These are phyloP conservation scores for Kwoniella heveanensis DNA, from an alignment of 768 basidiomycete species.

Conservation along the genomic window DNA sequence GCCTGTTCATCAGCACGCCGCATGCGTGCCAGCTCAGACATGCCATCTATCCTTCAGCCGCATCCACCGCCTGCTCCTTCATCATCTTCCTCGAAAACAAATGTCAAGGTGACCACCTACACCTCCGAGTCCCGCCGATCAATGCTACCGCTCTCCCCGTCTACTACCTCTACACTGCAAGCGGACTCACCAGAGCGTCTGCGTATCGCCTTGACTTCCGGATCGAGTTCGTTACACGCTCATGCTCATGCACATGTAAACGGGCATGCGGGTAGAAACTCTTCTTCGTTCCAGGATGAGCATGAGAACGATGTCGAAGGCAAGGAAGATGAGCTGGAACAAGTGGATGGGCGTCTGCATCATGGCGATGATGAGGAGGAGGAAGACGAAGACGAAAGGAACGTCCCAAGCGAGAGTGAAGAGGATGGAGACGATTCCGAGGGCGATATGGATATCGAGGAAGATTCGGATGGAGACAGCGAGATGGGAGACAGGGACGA, in stretches of 20 bases:
- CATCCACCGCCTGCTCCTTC: slow-evolving; percentile 3
- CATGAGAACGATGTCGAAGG: neutral
- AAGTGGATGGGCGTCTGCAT: too few relatives aligned
- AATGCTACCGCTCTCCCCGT: neutral
- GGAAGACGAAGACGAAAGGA: neutral
- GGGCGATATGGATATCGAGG: neutral
- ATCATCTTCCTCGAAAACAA: neutral
- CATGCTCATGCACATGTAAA: too few relatives aligned
- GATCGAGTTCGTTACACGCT: too few relatives aligned
- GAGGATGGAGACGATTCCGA: neutral
- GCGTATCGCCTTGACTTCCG: neutral
- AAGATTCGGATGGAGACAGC: neutral
- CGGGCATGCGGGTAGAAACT: neutral
- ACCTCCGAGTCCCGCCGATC: neutral
- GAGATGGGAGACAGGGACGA: slow-evolving; percentile 9
- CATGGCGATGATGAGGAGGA: neutral
- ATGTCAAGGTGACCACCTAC: slow-evolving; percentile 5
- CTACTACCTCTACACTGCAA: neutral
- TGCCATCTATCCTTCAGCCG: slow-evolving; percentile 11
- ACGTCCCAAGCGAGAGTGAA: neutral
- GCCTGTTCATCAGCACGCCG: too few relatives aligned
- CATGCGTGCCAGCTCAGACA: too few relatives aligned
- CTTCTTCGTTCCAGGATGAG: neutral
- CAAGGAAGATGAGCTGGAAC: too few relatives aligned
- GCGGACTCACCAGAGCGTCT: neutral